Percentiles rank a stretch among this genome's conserved stretches.
Conservation (phyloP, 768 basidiomycete species). For the Hemileccinum rubropunctum region DNA sequence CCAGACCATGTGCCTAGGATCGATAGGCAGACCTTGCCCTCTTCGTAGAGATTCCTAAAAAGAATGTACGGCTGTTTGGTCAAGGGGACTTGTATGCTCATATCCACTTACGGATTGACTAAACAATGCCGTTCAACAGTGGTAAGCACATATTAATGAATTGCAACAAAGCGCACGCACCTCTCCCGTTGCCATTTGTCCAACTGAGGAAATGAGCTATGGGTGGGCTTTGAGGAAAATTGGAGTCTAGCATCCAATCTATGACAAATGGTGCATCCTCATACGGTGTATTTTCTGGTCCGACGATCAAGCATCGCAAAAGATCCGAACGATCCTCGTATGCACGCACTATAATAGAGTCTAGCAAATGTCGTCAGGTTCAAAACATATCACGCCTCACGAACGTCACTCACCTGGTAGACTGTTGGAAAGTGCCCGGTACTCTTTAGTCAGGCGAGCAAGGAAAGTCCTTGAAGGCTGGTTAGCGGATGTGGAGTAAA, state of each 20-base stretch:
- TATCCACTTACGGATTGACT: slow-evolving; percentile 70
- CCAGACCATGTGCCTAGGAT: slow-evolving; percentile 92
- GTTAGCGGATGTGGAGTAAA: slow-evolving; percentile 54
- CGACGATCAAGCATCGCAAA: slow-evolving; percentile 84
- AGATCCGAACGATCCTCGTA: slow-evolving; percentile 91
- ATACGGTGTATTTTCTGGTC: slow-evolving; percentile 93
- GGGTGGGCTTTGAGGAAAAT: slow-evolving; percentile 81
- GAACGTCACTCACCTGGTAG: slow-evolving; percentile 65
- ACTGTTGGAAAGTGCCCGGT: slow-evolving; percentile 72
- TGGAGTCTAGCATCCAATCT: slow-evolving; percentile 86
- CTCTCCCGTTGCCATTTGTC: slow-evolving; percentile 90
- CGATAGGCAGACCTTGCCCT: slow-evolving; percentile 92
- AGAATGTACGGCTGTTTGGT: not conserved
- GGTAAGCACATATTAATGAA: not conserved
- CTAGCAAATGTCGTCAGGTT: slow-evolving; percentile 35
- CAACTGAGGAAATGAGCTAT: slow-evolving; percentile 89
- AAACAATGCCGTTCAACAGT: not conserved
- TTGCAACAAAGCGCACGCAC: slow-evolving; percentile 10
- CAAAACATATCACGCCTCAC: not conserved
- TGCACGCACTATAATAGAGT: slow-evolving; percentile 84
- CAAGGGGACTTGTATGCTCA: not conserved
- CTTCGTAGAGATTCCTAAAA: slow-evolving; percentile 84
- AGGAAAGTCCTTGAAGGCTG: slow-evolving; percentile 75
- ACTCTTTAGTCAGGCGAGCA: slow-evolving; percentile 77
- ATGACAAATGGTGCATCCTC: slow-evolving; percentile 94